phyloP scores from a whole-genome alignment of 192 early-diverging fungal species.

The Entomortierella beljakovae region DNA sequence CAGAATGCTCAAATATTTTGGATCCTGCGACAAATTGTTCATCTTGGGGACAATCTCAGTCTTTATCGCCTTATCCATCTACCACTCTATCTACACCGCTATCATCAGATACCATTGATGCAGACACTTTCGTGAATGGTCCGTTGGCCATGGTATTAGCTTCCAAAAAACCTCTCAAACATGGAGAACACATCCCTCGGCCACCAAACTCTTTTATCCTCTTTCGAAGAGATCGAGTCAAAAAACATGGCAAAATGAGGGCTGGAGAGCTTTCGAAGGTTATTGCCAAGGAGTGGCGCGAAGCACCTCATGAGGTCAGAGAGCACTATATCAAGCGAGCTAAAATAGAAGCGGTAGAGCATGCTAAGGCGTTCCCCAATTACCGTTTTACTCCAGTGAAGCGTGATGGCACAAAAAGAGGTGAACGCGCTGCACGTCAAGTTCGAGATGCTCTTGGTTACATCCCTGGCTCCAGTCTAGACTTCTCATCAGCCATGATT shows the following conservation, averaged over 20 bases:
- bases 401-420: slow-evolving; percentile 27
- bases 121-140: background rate
- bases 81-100: background rate
- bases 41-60: background rate
- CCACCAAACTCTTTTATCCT: slow-evolving; percentile 57
- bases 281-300: slow-evolving; percentile 33
- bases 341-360: slow-evolving; percentile 24
- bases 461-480: too few species aligned
- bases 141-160: background rate
- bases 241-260: slow-evolving; percentile 22
- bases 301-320: slow-evolving; percentile 26
- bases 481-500: too few species aligned
- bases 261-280: slow-evolving; percentile 46
- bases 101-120: background rate
- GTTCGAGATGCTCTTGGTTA: background rate
- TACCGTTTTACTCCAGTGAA: slow-evolving; percentile 54
- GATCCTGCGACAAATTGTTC: too few species aligned
- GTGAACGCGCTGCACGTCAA: slow-evolving; percentile 9
- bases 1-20: too few species aligned
- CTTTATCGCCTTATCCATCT: background rate
- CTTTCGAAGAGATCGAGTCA: slow-evolving; percentile 37
- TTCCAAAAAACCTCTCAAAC: background rate
- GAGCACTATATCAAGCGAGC: slow-evolving; percentile 35
- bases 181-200: slow-evolving; percentile 37
- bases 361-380: slow-evolving; percentile 30